Evolutionary conservation across 441 rosid species (phyloP), one percentile per base, ranked within the genome.

Genomic region (Gossypium aridum): DNA sequence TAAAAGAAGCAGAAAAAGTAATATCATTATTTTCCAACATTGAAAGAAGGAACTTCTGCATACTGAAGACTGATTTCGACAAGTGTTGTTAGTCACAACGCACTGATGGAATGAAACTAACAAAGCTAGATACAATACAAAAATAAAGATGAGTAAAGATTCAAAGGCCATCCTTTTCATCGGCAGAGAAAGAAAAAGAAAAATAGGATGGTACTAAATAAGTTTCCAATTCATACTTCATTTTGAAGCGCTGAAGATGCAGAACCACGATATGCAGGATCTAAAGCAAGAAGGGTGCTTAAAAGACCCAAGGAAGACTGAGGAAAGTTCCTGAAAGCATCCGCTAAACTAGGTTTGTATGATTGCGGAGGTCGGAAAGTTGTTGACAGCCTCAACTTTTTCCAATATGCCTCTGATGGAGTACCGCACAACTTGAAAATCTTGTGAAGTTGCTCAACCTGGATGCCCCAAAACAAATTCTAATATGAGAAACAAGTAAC

Each of bases 351-450:
- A 70, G 89, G 77, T 47, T 77, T 83, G 80, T 83, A 86, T 5
- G 83, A 26, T 13, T 80, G 85, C 22, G 87, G 84, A 31, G 88
- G 90, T 47, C 87, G 76, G 68, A 87, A 89, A 28, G 88, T 87
- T 26, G 90, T 83, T 8, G 92, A 83, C 39, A 87, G 70, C 81
- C 72, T 86, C 19, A 90, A 57, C 51, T 80, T 87, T 80, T 80
- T 89, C 97, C 94, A 91, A 65, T 89, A 89, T n/a, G 85, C 89
- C 71, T 91, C 89, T 0, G 87, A 80, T 20, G 91, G 91, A 3
- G 90, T 82, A 17, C 94, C 91, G 60, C 92, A 91, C 31, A 91
- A 81, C 76, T 86, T 89, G 78, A 88, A 87, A 57, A 87, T 91
- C 85, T 79, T 87, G 76, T 88, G 91, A 67, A 88, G 80, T 72